Evolutionary conservation across 306 rosid species (phyloP), one percentile per base, ranked within the genome.

Genomic region (Fragaria vesca): DNA sequence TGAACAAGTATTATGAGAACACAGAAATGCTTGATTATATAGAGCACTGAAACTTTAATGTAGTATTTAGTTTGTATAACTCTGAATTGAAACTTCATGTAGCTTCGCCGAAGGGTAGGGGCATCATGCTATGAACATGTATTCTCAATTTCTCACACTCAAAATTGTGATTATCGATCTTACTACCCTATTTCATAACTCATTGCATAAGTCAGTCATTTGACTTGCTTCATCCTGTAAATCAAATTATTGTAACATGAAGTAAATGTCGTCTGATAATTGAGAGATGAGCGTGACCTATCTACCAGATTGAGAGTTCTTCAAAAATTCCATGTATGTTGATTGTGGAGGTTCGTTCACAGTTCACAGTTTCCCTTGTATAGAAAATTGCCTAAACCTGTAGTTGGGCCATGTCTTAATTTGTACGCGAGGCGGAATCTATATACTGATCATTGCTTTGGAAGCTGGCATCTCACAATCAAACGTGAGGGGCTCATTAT

Each of bases 371-470:
- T 57, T 20, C 68, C 38, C 24, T 24, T 8, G 24, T 73, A 15
- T 15, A 20, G 66, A 21, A 77, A 32, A 20, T 51, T 17, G n/a
- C 28, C 28, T 13, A 20, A 65, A 48, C 51, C 32, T 0, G 30
- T 24, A 4, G 10, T 38, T 26, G 62, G 68, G 69, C 74, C 74
- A 52, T 78, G 30, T 69, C 75, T 69, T 45, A 20, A 60, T 61
- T 69, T 69, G 75, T 78, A 57, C 17, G 61, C 60, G 18, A 78
- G 62, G 69, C 70, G 76, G 47, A 5, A 21, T 21, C 18, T 55
- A 12, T 42, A 42, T 58, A 28, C 32, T 16, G 69, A 45, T 74
- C 34, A 32, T 32, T 61, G 57, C 50, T 69, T 78, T 45, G 24
- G 46, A 76, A 48, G 73, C 21, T n/a, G 77, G 51, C 67, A 73